These are phyloP conservation scores for Xylaria scruposa DNA, from an alignment of 495 filamentous ascomycete genomes.

Conservation along the genomic window DNA sequence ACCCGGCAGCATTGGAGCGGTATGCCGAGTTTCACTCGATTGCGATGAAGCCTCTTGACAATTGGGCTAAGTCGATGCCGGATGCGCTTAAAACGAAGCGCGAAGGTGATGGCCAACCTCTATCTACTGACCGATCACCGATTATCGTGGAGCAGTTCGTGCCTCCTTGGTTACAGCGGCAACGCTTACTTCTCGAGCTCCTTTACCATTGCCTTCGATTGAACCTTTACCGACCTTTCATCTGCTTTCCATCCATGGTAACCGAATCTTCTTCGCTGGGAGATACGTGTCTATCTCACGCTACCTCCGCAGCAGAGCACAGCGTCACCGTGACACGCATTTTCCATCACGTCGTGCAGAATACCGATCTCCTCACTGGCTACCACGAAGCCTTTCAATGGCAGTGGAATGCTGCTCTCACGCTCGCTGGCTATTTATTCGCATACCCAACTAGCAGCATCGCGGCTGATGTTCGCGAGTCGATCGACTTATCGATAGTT, in stretches of 20 bases:
- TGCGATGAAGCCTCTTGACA: conserved; percentile 33
- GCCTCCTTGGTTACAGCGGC: conserved; percentile 50
- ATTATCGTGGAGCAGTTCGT: conserved; percentile 46
- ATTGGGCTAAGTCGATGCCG: conserved; percentile 48
- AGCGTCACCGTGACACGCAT: conserved; percentile 54
- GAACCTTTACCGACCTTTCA: conserved; percentile 52
- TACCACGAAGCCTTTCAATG: conserved; percentile 57
- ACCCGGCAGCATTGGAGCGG: conserved; percentile 28
- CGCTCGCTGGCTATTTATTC: conserved; percentile 52
- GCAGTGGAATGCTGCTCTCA: conserved; percentile 48
- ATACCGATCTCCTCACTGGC: conserved; percentile 48
- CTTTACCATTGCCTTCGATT: conserved; percentile 50
- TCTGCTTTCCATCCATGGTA: conserved; percentile 47
- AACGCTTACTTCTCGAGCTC: conserved; percentile 54
- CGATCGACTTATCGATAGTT: conserved; percentile 48
- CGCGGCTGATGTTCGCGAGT: conserved; percentile 42
- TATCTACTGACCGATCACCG: conserved; percentile 44
- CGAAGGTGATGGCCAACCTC: conserved; percentile 39
- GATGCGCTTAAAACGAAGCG: conserved; percentile 45
- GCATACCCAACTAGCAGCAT: conserved; percentile 43
- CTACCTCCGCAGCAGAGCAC: conserved; percentile 50
- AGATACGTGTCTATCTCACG: conserved; percentile 28
- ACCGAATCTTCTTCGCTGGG: conserved; percentile 30
- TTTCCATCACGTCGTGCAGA: conserved; percentile 51
- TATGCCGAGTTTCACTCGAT: conserved; percentile 40